Base-by-base conservation (phyloP, 208 protist species). In the Leishmania braziliensis region DNA sequence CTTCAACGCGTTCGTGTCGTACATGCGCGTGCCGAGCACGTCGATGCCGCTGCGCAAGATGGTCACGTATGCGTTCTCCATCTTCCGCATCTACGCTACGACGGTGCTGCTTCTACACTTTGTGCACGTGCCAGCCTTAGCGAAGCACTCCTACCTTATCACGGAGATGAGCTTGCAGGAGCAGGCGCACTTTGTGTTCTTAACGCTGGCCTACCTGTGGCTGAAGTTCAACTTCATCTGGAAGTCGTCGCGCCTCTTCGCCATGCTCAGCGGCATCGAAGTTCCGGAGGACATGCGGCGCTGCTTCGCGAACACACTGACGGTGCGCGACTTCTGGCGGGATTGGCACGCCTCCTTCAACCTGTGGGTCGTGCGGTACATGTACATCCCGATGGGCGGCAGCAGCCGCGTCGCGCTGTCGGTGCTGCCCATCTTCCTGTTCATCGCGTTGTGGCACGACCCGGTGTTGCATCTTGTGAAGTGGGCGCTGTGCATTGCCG, bases 271-370 rank as follows among this genome's bases (percentile, higher is more conserved):
- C 81, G 96, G 97, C 62, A 84, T 97, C 12, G 95, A 98, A 46
- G 83, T 87, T 18, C 94, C 94, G 48, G 96, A 98, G 75, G 97
- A 98, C 78, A 97, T 98, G 95, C 87, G 77, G 9, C 86, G 92
- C 33, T 98, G 96, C 87, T 92, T 98, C 36, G 36, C 36, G 36
- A 33, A 39, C 36, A 39, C 36, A n/a, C n/a, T n/a, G n/a, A 39
- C 73, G 29, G 91, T 99, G 29, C 86, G 77, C 12, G 93, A 88
- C 62, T 99, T 99, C 87, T 99, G 98, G 97, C 84, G 95, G 51
- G 91, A 94, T 81, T 99, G 98, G 97, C 97, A 99, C 83, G 89
- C 92, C 51, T 95, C 91, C 29, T 96, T 99, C 84, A 98, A 99
- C 82, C 80, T 97, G 69, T 99, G 96, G 95, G 93, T 98, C 60